Percentiles rank a stretch among this genome's conserved stretches.
Conservation (phyloP, 2,329 filamentous ascomycete genomes). For the Setomelanomma holmii region DNA sequence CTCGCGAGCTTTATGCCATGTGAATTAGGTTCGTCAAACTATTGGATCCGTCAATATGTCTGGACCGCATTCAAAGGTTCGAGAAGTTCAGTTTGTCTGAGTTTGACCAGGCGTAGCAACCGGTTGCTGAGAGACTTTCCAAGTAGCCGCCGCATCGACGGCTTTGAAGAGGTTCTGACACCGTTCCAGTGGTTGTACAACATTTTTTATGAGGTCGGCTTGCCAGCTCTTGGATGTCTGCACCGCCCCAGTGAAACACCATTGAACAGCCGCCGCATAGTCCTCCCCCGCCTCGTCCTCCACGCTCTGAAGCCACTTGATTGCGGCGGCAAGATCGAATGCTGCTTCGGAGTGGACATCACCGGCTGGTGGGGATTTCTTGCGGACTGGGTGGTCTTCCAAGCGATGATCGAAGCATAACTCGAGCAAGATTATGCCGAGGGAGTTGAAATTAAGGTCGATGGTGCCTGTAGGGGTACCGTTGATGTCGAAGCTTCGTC, state of each 20-base stretch:
- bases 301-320: constrained; percentile 21
- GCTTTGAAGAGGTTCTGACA: constrained; percentile 18
- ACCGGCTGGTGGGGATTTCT: constrained; percentile 9
- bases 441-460: constrained; percentile 20
- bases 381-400: constrained; percentile 20
- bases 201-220: constrained; percentile 21
- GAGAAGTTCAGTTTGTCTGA: too few species aligned
- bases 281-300: constrained; percentile 22
- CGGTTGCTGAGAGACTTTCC: too few species aligned
- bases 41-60: too few species aligned
- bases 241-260: constrained; percentile 21
- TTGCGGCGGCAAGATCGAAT: constrained; percentile 22
- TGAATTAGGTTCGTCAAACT: too few species aligned
- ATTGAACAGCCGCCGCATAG: constrained; percentile 25
- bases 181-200: constrained; percentile 22
- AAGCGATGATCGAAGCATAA: constrained; percentile 23
- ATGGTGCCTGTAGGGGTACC: not conserved
- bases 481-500: constrained; percentile 66
- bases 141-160: not conserved
- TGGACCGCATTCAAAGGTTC: too few species aligned
- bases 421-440: constrained; percentile 28
- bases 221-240: constrained; percentile 16
- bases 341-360: constrained; percentile 13
- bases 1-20: too few species aligned
- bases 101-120: too few species aligned